Base-by-base conservation (phyloP, 2,329 filamentous ascomycete species). In the Cladosporium halotolerans region DNA sequence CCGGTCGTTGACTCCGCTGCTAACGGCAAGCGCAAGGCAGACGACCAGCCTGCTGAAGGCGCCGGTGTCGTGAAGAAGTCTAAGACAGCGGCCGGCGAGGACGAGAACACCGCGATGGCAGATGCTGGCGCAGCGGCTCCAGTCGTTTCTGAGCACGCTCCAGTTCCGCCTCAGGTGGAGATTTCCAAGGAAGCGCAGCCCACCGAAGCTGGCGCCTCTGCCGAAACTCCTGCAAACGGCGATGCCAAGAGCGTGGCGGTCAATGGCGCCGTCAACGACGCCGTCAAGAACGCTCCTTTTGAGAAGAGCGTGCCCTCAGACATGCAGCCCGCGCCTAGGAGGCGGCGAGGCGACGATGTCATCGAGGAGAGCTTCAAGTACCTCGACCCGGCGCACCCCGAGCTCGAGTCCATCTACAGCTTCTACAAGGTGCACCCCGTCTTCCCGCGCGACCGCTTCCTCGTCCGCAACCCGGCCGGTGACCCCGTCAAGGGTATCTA, bases 301-400 rank as follows among this genome's bases (percentile, higher is more conserved):
- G 59, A 60, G 57, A 57, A 57, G 57, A 58, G 50, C 47, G 58
- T 52, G 14, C 59, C 57, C 42, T 36, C 56, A 38, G 39, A 53
- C 46, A 38, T 52, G 40, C 34, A 59, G 59, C 38, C 48, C 13
- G 48, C 48, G 18, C 48, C 48, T 44, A 51, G 48, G 18, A 51
- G 48, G 32, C 54, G 57, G 44, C 57, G 65, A 32, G 59, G 58
- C 43, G 61, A 65, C 76, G 45, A 70, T 60, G 81, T 80, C 13
- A 79, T 84, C 59, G 93, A 97, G 70, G 93, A 99, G 69, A 88
- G 91, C 4, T 99, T 96, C 79, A 96, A 96, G 68, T 99, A 90
- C 67, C 80, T 99, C 39, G 72, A 84, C 8, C 72, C 82, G 0
- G 79, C 85, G 23, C 88, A 96, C 68, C 75, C 83, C 2, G 88